Base-by-base conservation (phyloP, 164 flowering plant genomes). In the Berberis vulgaris region DNA sequence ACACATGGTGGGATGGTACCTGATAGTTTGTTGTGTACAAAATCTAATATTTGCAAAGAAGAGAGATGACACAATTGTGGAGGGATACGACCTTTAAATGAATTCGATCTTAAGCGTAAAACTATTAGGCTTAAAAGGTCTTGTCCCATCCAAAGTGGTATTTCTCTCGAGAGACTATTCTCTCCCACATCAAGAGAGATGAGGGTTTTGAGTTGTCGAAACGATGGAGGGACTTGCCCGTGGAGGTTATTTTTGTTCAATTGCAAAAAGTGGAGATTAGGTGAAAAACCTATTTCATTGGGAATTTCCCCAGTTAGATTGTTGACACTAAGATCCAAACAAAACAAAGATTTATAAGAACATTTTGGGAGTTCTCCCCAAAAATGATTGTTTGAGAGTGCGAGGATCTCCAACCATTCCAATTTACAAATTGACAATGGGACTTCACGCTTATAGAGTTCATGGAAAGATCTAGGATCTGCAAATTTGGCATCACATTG, bases 101-200 rank as follows among this genome's bases (percentile, higher is more conserved):
- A 50, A 49, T 82, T 81, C 1, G 64, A 61, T 2, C 74, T 63
- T 3, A 83, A 53, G 7, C 67, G 49, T 0, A 81, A 65, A 45
- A 71, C 4, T 10, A 0, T 2, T 12, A 75, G 6, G 1, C 2
- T 0, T 13, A 45, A 39, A 2, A 72, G 42, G 4, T 45, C 61
- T 12, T 56, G 47, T 46, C 78, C 78, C 1, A 71, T 61, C 77
- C 74, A 72, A 2, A 11, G 2, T 1, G 77, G 80, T 46, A 78
- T 54, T 0, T 62, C 62, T 49, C 84, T 80, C 5, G 65, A 42
- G 1, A 84, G 70, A 4, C 42, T n/a, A 67, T 83, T 81, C 7
- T 47, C 70, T 1, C 76, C 65, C 4, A 80, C 57, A 49, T 81
- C 78, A n/a, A 81, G 26, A 6, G 41, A 12, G 4, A 0, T 2